Conservation (phyloP, 768 basidiomycete species). For the Nevesoporus exiguus region DNA sequence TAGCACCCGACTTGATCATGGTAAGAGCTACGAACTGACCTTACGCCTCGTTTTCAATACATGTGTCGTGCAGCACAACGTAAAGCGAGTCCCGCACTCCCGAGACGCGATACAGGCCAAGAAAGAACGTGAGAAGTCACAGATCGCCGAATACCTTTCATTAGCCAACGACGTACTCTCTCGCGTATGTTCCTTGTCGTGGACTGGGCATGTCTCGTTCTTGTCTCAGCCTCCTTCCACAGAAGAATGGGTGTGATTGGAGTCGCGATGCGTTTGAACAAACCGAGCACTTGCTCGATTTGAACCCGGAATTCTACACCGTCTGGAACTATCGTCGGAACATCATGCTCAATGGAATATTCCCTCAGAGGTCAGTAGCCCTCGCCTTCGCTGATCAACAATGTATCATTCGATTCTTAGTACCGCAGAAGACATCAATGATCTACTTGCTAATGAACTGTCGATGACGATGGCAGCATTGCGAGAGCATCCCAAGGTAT, state of each 20-base stretch:
- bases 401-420: conserved; percentile 37
- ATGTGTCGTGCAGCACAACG: conserved; percentile 51
- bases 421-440: conserved; percentile 56
- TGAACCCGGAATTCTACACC: conserved; percentile 96
- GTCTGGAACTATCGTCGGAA: conserved; percentile 92
- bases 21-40: conserved; percentile 17
- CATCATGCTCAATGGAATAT: conserved; percentile 70
- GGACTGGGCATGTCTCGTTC: not conserved
- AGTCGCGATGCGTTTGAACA: conserved; percentile 70
- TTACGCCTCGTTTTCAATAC: conserved; percentile 1
- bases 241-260: conserved; percentile 75
- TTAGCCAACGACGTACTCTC: conserved; percentile 61
- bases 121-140: conserved; percentile 66
- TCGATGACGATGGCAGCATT: conserved; percentile 77
- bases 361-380: conserved; percentile 54
- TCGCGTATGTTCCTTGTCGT: conserved; percentile 44
- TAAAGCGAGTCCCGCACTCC: conserved; percentile 60
- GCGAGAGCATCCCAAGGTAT: conserved; percentile 88
- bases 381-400: not conserved
- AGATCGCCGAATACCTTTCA: conserved; percentile 72
- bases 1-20: too few species aligned
- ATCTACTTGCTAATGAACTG: conserved; percentile 68
- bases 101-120: conserved; percentile 61
- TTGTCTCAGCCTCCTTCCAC: conserved; percentile 1
- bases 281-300: conserved; percentile 70